Percentiles rank a stretch among this genome's conserved stretches.
These are phyloP conservation scores for Blastocystis sp. DNA, from an alignment of 352 stramenopile genomes.

Conservation along the genomic window DNA sequence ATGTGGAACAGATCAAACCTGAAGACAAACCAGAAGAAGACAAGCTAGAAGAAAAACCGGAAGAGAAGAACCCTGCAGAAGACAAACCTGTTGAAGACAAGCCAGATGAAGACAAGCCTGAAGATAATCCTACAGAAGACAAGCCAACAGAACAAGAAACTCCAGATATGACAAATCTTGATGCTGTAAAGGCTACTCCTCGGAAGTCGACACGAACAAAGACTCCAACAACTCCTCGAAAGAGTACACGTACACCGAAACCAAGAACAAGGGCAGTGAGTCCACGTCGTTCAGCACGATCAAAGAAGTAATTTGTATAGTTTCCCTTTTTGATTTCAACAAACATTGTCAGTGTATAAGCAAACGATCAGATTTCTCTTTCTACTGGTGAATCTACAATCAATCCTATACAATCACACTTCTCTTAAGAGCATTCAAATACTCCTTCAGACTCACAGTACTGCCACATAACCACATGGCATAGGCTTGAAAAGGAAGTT, in stretches of 20 bases:
- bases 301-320: slow-evolving; percentile 9
- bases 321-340: not conserved
- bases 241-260: not conserved
- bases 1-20: not conserved
- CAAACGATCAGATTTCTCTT: slow-evolving; percentile 14
- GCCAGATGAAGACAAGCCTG: not conserved
- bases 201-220: not conserved
- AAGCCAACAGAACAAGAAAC: slow-evolving; percentile 9
- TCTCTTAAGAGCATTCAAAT: slow-evolving; percentile 8
- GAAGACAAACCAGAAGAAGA: not conserved
- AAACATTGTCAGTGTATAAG: not conserved
- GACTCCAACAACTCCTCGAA: not conserved
- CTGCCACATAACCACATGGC: slow-evolving; percentile 12
- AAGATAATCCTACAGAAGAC: not conserved
- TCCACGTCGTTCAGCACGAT: slow-evolving; percentile 15
- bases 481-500: slow-evolving; percentile 74
- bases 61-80: not conserved
- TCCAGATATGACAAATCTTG: slow-evolving; percentile 4
- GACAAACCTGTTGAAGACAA: not conserved
- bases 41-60: slow-evolving; percentile 11
- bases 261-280: not conserved
- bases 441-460: slow-evolving; percentile 3
- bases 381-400: not conserved
- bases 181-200: not conserved
- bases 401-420: not conserved